phyloP scores from a whole-genome alignment of 495 filamentous ascomycete genomes.

The Tirmania nivea region DNA sequence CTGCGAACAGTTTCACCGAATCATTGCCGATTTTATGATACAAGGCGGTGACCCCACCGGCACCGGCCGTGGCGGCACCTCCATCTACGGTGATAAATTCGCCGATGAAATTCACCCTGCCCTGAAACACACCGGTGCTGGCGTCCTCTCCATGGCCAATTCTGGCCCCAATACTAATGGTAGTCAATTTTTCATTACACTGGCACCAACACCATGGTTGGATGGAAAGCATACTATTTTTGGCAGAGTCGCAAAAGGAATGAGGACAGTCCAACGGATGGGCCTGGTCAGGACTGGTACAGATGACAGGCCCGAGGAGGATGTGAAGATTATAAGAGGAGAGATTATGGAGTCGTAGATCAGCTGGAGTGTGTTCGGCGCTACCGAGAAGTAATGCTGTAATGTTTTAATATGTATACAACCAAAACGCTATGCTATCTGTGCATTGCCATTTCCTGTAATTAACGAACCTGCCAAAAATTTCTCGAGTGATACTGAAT shows the following conservation, averaged over 20 bases:
- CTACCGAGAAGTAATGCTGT: too few relatives aligned
- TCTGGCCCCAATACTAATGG: constrained; percentile 87
- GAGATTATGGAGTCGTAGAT: too few relatives aligned
- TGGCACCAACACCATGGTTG: constrained; percentile 89
- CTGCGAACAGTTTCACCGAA: constrained; percentile 50
- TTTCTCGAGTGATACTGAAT: too few relatives aligned
- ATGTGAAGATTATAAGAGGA: constrained; percentile 56
- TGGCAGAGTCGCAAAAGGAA: constrained; percentile 68
- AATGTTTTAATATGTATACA: too few relatives aligned
- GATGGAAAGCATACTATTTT: constrained; percentile 98
- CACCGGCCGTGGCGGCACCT: constrained; percentile 72
- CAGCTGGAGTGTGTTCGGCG: too few relatives aligned
- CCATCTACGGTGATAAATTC: constrained; percentile 88
- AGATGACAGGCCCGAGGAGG: constrained; percentile 61
- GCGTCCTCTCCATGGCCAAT: constrained; percentile 90
- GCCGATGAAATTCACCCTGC: constrained; percentile 64
- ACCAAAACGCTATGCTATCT: too few relatives aligned
- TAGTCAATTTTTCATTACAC: constrained; percentile 68
- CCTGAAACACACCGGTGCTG: constrained; percentile 85
- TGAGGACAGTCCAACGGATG: constrained; percentile 70
- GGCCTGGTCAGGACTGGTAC: constrained; percentile 67
- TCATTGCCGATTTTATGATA: constrained; percentile 93
- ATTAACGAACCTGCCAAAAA: too few relatives aligned
- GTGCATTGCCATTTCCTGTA: too few relatives aligned
- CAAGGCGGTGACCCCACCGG: constrained; percentile 93